Evolutionary conservation across 306 rosid genomes (phyloP), one percentile per base, ranked within the genome.

Genomic region (Pyrus betulifolia): DNA sequence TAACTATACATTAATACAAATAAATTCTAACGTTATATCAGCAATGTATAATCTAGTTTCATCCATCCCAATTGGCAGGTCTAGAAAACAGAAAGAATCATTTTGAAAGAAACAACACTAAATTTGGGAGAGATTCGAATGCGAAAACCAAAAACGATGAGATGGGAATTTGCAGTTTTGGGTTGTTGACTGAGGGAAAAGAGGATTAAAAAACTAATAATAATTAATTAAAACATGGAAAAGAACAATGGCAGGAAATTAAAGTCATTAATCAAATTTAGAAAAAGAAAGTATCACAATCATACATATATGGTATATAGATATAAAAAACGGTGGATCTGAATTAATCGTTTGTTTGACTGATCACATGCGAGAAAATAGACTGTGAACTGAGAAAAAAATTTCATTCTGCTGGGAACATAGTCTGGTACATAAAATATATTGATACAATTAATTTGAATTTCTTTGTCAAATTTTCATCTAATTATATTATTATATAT

Each of bases 111-210:
- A 61, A 44, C 30, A 44, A 74, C 21, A 28, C 11, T 59, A 21
- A 25, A 45, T 30, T 58, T 60, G 58, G 58, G 45, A 60, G 45
- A 74, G 77, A 74, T 60, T 74, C 59, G 25, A 52, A 22, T 21
- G 66, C 68, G 76, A 59, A 40, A 72, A 18, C 44, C 25, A 59
- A n/a, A 46, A 46, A 46, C 19, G 54, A 14, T 46, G 67, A 59
- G 57, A n/a, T 58, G 40, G 57, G 71, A 46, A 42, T 27, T 73
- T 73, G 68, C 12, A 14, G 68, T 23, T 61, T 61, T 13, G 66
- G 17, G 66, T 17, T 30, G 67, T 27, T 14, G 68, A 63, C 30
- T 63, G 21, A 15, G 25, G 27, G 3, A 65, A 19, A 65, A 19
- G 25, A 18, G 17, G 27, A 19, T 19, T 10, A 4, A 4, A 30